phyloP scores from a whole-genome alignment of 2,329 filamentous ascomycete species.

The Fusarium albosuccineum region DNA sequence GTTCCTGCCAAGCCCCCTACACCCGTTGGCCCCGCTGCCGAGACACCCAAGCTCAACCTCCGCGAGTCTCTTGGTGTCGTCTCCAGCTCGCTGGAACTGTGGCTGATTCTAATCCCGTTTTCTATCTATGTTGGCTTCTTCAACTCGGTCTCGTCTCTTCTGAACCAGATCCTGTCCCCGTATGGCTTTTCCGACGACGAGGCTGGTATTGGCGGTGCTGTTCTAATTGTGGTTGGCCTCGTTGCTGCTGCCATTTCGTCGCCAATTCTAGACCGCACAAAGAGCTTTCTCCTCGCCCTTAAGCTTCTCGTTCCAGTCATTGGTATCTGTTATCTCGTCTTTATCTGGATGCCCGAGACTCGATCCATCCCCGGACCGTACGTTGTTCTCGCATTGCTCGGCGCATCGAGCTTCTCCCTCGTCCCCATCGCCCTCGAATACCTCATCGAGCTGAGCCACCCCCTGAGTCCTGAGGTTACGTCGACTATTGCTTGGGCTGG shows the following conservation, averaged over 20 bases:
- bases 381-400: conserved; percentile 79
- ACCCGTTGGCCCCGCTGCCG: conserved; percentile 77
- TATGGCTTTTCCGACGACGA: conserved; percentile 87
- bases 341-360: conserved; percentile 81
- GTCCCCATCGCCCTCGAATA: conserved; percentile 90
- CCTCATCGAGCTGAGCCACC: conserved; percentile 87
- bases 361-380: conserved; percentile 76
- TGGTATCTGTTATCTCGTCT: conserved; percentile 77
- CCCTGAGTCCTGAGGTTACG: conserved; percentile 86
- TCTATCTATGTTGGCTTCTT: conserved; percentile 90
- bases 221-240: conserved; percentile 91
- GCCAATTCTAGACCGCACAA: conserved; percentile 87
- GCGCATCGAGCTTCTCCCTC: conserved; percentile 82
- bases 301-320: conserved; percentile 82
- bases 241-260: conserved; percentile 80
- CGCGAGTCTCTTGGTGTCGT: conserved; percentile 67
- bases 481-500: conserved; percentile 87
- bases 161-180: conserved; percentile 90
- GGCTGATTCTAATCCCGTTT: conserved; percentile 85
- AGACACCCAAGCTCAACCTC: conserved; percentile 67
- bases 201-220: conserved; percentile 88
- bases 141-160: conserved; percentile 88
- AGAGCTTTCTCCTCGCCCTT: conserved; percentile 80
- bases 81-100: conserved; percentile 75
- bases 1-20: conserved; percentile 82